Percentiles rank a stretch among this genome's conserved stretches.
Conservation (phyloP, 2,329 filamentous ascomycete genomes). For the Xylaria sp. region DNA sequence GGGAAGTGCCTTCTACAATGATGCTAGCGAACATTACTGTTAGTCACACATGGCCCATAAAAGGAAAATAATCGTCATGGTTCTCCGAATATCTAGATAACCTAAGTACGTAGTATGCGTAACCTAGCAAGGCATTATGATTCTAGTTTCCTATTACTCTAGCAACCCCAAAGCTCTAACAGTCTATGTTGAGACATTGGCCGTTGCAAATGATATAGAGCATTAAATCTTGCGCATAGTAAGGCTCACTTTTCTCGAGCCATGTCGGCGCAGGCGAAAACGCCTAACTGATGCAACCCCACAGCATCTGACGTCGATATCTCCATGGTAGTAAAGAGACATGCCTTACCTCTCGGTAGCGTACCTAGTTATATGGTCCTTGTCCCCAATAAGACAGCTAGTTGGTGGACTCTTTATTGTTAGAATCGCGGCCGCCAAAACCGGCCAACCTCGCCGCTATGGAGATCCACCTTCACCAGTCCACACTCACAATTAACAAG, state of each 20-base stretch:
- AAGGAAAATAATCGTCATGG: not conserved
- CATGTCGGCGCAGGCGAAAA: constrained; percentile 20
- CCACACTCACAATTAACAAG: constrained; percentile 12
- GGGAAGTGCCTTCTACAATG: not conserved
- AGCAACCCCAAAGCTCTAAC: not conserved
- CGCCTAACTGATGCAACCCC: constrained; percentile 31
- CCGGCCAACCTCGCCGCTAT: constrained; percentile 5
- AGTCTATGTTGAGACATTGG: not conserved
- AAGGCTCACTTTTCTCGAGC: constrained; percentile 28
- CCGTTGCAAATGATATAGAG: not conserved
- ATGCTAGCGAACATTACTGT: not conserved
- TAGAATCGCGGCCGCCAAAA: constrained; percentile 18
- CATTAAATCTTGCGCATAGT: not conserved
- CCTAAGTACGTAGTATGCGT: too few species aligned
- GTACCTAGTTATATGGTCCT: not conserved
- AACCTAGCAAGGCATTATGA: not conserved
- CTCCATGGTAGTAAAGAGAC: not conserved
- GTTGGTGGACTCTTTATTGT: constrained; percentile 4
- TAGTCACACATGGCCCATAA: not conserved
- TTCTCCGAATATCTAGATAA: not conserved
- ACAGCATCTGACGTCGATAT: constrained; percentile 24
- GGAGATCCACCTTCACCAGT: constrained; percentile 6
- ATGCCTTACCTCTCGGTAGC: not conserved
- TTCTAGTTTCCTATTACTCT: not conserved
- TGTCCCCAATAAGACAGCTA: constrained; percentile 2